Evolutionary conservation across 1,284 basidiomycete genomes (phyloP).

Genomic region (Microbotryomycetes sp.): DNA sequence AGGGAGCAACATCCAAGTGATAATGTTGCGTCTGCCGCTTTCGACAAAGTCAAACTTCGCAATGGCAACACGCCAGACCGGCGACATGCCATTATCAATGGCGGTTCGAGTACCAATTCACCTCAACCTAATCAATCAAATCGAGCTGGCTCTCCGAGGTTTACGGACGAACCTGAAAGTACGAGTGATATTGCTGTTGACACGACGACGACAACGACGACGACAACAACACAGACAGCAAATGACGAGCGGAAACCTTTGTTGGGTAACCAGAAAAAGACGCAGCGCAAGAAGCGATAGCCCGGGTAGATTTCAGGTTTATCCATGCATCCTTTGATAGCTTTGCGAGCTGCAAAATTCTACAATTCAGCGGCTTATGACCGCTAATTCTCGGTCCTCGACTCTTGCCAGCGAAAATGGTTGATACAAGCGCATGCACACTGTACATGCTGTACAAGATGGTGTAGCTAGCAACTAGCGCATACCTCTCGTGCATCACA

Average conservation of each 20-base stretch:
- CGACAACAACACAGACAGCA: not conserved
- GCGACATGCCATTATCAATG: constrained; percentile 2
- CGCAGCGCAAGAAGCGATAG: constrained; percentile 3
- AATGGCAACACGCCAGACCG: constrained; percentile 22
- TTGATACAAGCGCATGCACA: too few relatives aligned
- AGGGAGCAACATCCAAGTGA: constrained; percentile 2
- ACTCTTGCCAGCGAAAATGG: too few relatives aligned
- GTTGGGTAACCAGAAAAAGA: not conserved
- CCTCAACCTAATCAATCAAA: not conserved
- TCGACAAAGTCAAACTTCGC: constrained; percentile 27
- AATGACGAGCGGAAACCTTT: constrained; percentile 7
- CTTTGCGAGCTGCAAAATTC: too few relatives aligned
- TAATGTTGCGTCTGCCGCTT: constrained; percentile 10
- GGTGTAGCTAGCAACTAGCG: too few relatives aligned
- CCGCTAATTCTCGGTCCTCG: too few relatives aligned
- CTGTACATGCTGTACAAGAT: too few relatives aligned
- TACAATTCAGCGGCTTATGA: too few relatives aligned
- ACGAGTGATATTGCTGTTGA: not conserved
- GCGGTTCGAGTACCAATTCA: not conserved
- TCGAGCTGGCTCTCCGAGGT: not conserved
- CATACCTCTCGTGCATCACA: too few relatives aligned
- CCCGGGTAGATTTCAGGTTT: too few relatives aligned
- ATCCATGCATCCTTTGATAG: too few relatives aligned
- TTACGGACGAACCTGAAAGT: not conserved
- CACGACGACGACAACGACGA: not conserved